These are phyloP conservation scores for Cystobasidium ongulense DNA, from an alignment of 768 basidiomycete species.

Conservation along the genomic window DNA sequence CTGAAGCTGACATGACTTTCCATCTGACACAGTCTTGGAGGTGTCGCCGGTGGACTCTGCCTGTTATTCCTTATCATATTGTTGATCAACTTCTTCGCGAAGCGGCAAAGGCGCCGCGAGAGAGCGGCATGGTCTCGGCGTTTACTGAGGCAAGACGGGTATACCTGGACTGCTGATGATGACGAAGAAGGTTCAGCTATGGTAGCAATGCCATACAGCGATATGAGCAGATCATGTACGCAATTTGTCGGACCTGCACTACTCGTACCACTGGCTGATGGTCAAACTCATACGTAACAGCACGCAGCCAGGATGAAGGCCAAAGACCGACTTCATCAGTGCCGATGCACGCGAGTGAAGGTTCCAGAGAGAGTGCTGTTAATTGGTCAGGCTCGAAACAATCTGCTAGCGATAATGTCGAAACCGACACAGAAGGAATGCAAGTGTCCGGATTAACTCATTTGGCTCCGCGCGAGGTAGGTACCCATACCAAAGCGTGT, in stretches of 20 bases:
- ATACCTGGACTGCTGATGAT: background rate
- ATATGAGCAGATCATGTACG: background rate
- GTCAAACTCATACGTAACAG: background rate
- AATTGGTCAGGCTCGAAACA: background rate
- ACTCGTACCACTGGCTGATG: no score
- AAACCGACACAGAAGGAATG: constrained; percentile 17
- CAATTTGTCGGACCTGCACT: no score
- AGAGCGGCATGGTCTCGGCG: background rate
- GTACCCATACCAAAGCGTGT: no score
- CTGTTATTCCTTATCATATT: constrained; percentile 3
- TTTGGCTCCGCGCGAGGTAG: constrained; percentile 6
- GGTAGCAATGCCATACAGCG: constrained; percentile 2
- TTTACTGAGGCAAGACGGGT: background rate
- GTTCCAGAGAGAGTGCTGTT: background rate
- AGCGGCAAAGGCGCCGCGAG: constrained; percentile 5
- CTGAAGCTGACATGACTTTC: background rate
- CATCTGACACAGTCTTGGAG: background rate
- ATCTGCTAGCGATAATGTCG: constrained; percentile 12
- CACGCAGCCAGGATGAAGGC: background rate
- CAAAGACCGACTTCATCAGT: background rate
- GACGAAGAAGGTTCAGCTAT: background rate
- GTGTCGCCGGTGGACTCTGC: constrained; percentile 12
- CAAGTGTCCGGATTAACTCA: constrained; percentile 10
- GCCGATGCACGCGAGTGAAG: background rate
- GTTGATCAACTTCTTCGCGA: constrained; percentile 20